Evolutionary conservation across 768 basidiomycete species (phyloP).

Genomic region (Tulasnella sp.): DNA sequence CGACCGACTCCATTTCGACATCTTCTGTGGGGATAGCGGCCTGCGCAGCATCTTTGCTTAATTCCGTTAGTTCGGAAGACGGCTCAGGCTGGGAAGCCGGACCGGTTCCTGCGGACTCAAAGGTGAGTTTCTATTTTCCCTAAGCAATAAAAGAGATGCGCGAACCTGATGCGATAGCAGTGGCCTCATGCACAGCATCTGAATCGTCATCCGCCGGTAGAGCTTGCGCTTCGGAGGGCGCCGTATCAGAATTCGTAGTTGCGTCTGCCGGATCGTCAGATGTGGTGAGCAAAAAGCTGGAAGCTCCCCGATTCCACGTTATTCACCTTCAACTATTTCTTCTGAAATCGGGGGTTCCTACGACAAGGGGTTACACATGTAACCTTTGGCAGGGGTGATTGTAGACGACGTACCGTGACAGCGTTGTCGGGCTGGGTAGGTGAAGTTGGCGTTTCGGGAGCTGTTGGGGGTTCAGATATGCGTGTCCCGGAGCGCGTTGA

Average conservation of each 20-base stretch:
- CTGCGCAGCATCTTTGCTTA: background rate
- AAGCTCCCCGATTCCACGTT: background rate
- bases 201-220: background rate
- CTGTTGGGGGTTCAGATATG: conserved; percentile 11
- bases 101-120: background rate
- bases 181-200: background rate
- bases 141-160: background rate
- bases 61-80: background rate
- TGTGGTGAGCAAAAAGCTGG: background rate
- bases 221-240: background rate
- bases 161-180: background rate
- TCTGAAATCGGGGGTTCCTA: background rate
- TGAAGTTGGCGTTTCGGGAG: background rate
- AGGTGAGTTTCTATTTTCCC: background rate
- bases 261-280: background rate
- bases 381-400: background rate
- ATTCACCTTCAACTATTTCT: background rate
- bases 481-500: conserved; percentile 12
- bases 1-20: background rate
- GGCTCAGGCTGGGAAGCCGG: background rate
- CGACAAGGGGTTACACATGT: background rate
- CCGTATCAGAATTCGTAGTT: background rate
- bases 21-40: background rate
- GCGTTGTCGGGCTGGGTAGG: background rate
- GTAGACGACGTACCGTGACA: background rate